Base-by-base conservation (phyloP, 2,329 filamentous ascomycete genomes). In the Cladosporium oxysporum region DNA sequence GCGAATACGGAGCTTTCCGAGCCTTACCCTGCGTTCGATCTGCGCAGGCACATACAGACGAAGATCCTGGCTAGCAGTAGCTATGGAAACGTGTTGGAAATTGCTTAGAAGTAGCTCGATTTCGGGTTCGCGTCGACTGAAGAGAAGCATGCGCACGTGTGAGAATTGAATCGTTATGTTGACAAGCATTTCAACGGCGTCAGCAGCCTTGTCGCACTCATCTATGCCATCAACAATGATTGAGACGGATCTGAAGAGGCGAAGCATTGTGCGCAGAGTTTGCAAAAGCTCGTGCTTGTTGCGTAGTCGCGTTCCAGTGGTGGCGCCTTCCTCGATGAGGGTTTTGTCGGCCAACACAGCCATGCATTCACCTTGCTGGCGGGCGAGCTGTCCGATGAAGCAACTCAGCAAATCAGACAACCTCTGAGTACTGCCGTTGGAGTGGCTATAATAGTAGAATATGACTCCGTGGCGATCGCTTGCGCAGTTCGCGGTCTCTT, bases 341-440 rank as follows among this genome's bases (percentile, higher is more conserved):
- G 5, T 26, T 26, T 26, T 26, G 23, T 26, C 23, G 23, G 23
- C 23, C 10, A 33, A 11, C 31, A 33, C 10, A 11, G 31, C 10
- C 58, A 50, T 31, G 11, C 58, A 61, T 11, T 33, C 5, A 11
- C 4, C 5, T 18, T 35, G 35, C 29, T 61, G 58, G 5, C 58
- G 37, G 6, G 58, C 58, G 3, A 61, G 44, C 41, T 61, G 58
- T 5, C 58, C 58, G 11, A 61, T 21, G 26, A 61, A n/a, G 26
- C 58, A 61, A 16, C 5, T 23, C 4, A 49, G 28, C 1, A 60
- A 14, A 1, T 37, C 58, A n/a, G 58, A 0, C 35, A 49, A 31
- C 5, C 21, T 12, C 10, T 16, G 58, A 33, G 37, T 26, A 60
- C 7, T 49, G 3, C 11, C 37, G 4, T 47, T 4, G 31, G 16